Base-by-base conservation (phyloP, 371 early-diverging fungal genomes). In the Mortierella polycephala region DNA sequence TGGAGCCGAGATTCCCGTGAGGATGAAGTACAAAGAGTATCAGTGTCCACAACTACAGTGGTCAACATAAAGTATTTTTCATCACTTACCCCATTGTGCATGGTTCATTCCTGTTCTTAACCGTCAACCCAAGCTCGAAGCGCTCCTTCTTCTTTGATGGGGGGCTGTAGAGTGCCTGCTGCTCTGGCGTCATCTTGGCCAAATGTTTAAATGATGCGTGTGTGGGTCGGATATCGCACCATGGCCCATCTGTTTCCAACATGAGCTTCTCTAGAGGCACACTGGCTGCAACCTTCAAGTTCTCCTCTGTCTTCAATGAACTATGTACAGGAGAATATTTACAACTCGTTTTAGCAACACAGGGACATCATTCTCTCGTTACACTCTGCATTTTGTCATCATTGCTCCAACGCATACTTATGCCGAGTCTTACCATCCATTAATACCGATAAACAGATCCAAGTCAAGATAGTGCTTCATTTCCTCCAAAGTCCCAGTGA, bases 211-310 rank as follows among this genome's bases (percentile, higher is more conserved):
- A 86, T 4, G 95, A 92, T 6, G 95, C 94, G 74, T 97, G 97
- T 0, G 95, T 95, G 8, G 93, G 92, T 51, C 95, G 86, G 67
- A 98, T 94, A 62, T 95, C 96, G 81, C 99, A 99, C 91, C 95
- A 97, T 12, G 98, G 98, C 8, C 93, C 94, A 86, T 97, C 97
- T 21, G 99, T 99, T 83, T 99, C 99, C 56, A 99, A 67, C 90
- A 99, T 88, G 16, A 99, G 69, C 42, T 85, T 82, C 39, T 97
- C 93, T 45, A 90, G 64, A 12, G 99, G 99, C 23, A 99, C 90
- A n/a, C 79, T 79, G 62, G 86, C 88, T 7, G 94, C 91, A 0
- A 94, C 93, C 4, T 91, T 86, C 6, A 97, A 50, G 70, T 95
- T 95, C 42, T 94, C 95, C 54, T 92, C 89, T 0, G 95, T 96